phyloP scores from a whole-genome alignment of 2,329 filamentous ascomycete species.

The Xylariales sp. region DNA sequence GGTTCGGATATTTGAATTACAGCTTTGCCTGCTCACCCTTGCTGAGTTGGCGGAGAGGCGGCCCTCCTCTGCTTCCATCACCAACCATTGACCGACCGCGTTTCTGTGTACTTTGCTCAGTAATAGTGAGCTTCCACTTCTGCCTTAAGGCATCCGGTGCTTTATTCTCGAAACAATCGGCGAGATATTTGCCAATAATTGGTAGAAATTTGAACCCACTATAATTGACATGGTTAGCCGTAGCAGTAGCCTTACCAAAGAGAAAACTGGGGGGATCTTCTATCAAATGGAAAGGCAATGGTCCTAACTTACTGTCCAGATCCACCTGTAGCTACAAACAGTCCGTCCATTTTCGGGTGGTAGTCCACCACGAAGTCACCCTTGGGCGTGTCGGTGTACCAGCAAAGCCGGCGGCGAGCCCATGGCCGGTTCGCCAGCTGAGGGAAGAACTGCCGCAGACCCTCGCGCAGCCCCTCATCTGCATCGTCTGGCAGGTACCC shows the following conservation, averaged over 20 bases:
- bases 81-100: not conserved
- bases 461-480: constrained; percentile 44
- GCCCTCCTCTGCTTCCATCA: not conserved
- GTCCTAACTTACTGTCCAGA: constrained; percentile 35
- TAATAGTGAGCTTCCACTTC: constrained; percentile 22
- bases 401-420: constrained; percentile 49
- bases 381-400: constrained; percentile 63
- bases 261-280: too few species aligned
- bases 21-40: not conserved
- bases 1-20: too few species aligned
- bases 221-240: too few species aligned
- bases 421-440: constrained; percentile 48
- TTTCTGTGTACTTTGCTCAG: not conserved
- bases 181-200: constrained; percentile 20
- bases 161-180: constrained; percentile 27
- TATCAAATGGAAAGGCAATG: too few species aligned
- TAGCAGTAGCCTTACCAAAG: too few species aligned
- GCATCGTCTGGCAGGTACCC: constrained; percentile 46
- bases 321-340: constrained; percentile 45
- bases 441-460: constrained; percentile 49
- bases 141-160: constrained; percentile 18
- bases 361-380: constrained; percentile 58
- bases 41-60: not conserved
- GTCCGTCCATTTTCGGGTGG: constrained; percentile 42
- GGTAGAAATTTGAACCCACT: constrained; percentile 23